A percentile compares a stretch with the other conserved stretches of the same genome.
phyloP scores from a whole-genome alignment of 495 filamentous ascomycete species.

The Cercophora sp. region DNA sequence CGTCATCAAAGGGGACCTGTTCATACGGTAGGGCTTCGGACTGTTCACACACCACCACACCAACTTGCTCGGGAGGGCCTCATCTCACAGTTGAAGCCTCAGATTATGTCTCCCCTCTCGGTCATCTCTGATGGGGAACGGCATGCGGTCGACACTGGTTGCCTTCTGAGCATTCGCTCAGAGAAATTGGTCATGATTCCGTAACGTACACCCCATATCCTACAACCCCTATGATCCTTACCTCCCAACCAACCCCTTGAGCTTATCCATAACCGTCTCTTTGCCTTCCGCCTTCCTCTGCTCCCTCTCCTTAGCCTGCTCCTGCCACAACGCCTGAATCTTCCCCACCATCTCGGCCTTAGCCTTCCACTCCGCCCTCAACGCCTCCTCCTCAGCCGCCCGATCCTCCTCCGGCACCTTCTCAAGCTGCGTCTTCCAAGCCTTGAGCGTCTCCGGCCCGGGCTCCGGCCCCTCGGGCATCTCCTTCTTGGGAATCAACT shows the following conservation, averaged over 20 bases:
- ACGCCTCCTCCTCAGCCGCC: conserved; percentile 60
- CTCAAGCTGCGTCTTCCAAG: conserved; percentile 52
- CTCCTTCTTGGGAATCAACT: conserved; percentile 29
- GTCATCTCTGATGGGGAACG: too few species aligned
- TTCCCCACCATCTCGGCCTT: conserved; percentile 50
- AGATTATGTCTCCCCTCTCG: too few species aligned
- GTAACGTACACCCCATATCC: conserved; percentile 3
- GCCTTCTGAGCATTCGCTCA: too few species aligned
- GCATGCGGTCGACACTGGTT: too few species aligned
- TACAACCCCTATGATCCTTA: background rate
- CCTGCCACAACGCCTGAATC: conserved; percentile 51
- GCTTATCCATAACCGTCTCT: conserved; percentile 48
- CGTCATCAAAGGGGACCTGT: too few species aligned
- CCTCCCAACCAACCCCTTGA: conserved; percentile 23
- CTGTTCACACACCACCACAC: too few species aligned
- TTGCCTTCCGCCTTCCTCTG: conserved; percentile 58
- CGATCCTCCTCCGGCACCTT: conserved; percentile 59
- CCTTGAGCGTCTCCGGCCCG: conserved; percentile 31
- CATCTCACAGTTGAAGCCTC: too few species aligned
- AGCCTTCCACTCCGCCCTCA: conserved; percentile 57
- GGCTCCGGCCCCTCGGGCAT: conserved; percentile 19
- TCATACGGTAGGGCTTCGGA: too few species aligned
- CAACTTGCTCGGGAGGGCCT: too few species aligned
- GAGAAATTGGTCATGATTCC: too few species aligned
- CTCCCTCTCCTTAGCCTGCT: conserved; percentile 53